Evolutionary conservation across 805 yeast genomes (phyloP), one percentile per base, ranked within the genome.

Genomic region (Danielozyma ontarioensis): DNA sequence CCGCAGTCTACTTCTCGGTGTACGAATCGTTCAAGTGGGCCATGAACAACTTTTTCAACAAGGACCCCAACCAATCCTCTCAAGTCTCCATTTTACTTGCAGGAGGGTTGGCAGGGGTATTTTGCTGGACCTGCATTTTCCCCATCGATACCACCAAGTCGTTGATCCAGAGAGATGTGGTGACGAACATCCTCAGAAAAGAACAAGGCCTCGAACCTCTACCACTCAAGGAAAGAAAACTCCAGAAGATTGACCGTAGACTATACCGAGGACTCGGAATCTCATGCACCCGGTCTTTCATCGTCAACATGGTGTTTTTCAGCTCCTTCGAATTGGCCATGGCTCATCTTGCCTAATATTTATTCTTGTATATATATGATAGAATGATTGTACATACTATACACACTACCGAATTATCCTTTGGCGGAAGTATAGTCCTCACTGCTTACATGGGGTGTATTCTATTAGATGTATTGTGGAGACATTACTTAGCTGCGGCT

Each of bases 111-210:
- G 76, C 93, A 3, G 95, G 95, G 3, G 72, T 80, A 13, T 57
- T 81, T 13, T 71, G 87, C 32, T 85, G 95, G 94, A 57, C 77
- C 2, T 55, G 77, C 1, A 79, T 85, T 3, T 87, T 82, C 59
- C 94, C 95, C 3, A 32, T 86, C 8, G 96, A 86, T 54, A 86
- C 95, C 0, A 66, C 82, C 37, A 86, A 87, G 51, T 76, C 89
- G 1, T 68, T 80, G 36, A 70, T 76, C 28, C 96, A 86, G 50
- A 74, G 82, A 37, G 90, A 85, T 46, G 66, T 82, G 4, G 82
- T 85, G 17, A 66, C 80, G 19, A 78, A 80, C 41, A 76, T 83
- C n/a, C 60, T 83, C 25, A 52, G 83, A 34, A 63, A 51, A 27
- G 62, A 62, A 46, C 64, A 71, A 37, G 72, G 81, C 24, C 47